A percentile compares a stretch with the other conserved stretches of the same genome.
These are phyloP conservation scores for Dactylorhiza incarnata DNA, from an alignment of 106 monocot species.

Conservation along the genomic window DNA sequence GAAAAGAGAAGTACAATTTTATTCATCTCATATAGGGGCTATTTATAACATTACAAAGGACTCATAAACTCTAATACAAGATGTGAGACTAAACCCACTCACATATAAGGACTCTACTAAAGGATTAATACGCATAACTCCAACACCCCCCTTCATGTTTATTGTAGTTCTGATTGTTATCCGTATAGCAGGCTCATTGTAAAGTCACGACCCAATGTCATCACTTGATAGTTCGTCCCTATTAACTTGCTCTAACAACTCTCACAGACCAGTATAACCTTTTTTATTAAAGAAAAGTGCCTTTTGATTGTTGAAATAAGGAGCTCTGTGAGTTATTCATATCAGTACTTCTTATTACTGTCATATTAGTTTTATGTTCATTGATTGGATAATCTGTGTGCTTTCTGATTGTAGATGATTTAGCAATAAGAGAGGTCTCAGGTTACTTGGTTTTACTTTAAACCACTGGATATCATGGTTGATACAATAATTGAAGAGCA, in stretches of 20 bases:
- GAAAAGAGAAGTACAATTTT: no score
- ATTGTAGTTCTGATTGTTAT: background rate
- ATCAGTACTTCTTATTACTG: background rate
- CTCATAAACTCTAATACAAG: no score
- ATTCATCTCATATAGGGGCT: no score
- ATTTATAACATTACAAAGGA: no score
- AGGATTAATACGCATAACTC: no score
- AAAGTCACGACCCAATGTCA: no score
- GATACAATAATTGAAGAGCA: slow-evolving; percentile 17
- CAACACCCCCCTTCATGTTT: background rate
- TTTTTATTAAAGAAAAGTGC: background rate
- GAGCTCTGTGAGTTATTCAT: background rate
- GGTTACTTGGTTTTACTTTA: background rate
- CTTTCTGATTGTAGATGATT: background rate
- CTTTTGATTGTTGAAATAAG: background rate
- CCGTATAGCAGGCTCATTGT: background rate
- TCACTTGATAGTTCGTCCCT: no score
- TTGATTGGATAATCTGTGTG: background rate
- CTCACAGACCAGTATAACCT: background rate
- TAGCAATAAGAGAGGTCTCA: background rate
- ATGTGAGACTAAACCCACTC: no score
- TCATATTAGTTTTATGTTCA: background rate
- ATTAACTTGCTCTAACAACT: no score
- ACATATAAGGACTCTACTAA: no score
- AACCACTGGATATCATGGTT: slow-evolving; percentile 19